Percentiles rank a stretch among this genome's conserved stretches.
Conservation (phyloP, 2,329 filamentous ascomycete species). For the Leptographium lundbergii region DNA sequence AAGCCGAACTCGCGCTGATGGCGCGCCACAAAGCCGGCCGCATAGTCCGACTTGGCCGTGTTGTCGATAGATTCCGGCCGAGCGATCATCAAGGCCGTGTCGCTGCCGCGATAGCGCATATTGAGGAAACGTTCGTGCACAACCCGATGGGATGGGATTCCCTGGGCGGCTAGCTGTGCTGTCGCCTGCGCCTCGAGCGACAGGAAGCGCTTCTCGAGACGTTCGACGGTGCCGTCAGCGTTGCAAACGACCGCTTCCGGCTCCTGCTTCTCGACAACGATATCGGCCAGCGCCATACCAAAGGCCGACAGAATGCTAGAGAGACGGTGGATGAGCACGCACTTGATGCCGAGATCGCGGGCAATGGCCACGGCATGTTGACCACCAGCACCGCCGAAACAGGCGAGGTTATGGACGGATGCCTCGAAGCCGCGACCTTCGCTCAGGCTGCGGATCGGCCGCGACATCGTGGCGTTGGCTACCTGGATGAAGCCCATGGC, state of each 20-base stretch:
- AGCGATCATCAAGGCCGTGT: conserved; percentile 68
- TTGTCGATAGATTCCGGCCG: conserved; percentile 42
- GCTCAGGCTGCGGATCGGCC: conserved; percentile 78
- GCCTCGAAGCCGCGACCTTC: conserved; percentile 82
- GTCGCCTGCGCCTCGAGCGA: not conserved
- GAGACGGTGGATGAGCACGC: conserved; percentile 75
- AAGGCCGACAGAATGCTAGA: conserved; percentile 83
- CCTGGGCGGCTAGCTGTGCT: conserved; percentile 44
- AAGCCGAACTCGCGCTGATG: conserved; percentile 64
- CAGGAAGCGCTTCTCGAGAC: conserved; percentile 54
- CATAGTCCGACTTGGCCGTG: conserved; percentile 30
- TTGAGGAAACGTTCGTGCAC: conserved; percentile 86
- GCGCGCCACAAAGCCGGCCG: conserved; percentile 52
- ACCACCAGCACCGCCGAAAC: conserved; percentile 83
- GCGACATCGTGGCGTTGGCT: conserved; percentile 80
- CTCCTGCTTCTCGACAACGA: conserved; percentile 70
- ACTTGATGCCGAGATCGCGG: conserved; percentile 67
- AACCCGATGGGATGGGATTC: conserved; percentile 54
- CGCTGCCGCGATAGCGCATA: conserved; percentile 80
- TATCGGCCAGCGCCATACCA: conserved; percentile 83
- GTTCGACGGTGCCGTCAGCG: conserved; percentile 27
- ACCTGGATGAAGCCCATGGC: conserved; percentile 82
- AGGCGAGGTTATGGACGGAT: conserved; percentile 79
- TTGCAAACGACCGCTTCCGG: conserved; percentile 43
- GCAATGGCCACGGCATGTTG: conserved; percentile 85